These are phyloP conservation scores for Canna indica DNA, from an alignment of 176 grass and related monocot species.

Conservation along the genomic window DNA sequence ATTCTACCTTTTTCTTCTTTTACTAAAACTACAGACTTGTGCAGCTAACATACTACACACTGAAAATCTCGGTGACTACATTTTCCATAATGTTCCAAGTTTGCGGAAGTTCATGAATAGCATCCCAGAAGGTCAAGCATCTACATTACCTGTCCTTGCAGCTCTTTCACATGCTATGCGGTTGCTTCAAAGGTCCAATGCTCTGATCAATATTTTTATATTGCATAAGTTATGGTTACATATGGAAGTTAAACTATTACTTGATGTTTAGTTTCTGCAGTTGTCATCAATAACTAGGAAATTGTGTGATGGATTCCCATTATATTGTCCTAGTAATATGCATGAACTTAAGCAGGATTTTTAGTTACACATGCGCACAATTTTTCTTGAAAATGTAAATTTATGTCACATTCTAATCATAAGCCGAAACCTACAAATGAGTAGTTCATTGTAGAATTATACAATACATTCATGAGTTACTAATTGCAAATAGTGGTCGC, in stretches of 20 bases:
- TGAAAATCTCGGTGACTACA: slow-evolving; percentile 50
- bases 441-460: background rate
- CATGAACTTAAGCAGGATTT: background rate
- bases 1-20: slow-evolving; percentile 1
- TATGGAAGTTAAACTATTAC: background rate
- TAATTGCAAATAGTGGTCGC: too few species aligned
- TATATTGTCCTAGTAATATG: background rate
- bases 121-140: slow-evolving; percentile 30
- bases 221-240: background rate
- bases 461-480: too few species aligned
- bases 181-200: slow-evolving; percentile 46
- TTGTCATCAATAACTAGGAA: too few species aligned
- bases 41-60: slow-evolving; percentile 46
- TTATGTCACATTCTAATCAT: background rate
- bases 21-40: slow-evolving; percentile 6
- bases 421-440: background rate
- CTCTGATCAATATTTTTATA: background rate
- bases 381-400: too few species aligned
- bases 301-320: too few species aligned
- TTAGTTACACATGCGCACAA: background rate
- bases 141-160: slow-evolving; percentile 43
- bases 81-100: slow-evolving; percentile 55
- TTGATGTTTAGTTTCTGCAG: background rate
- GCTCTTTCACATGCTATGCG: slow-evolving; percentile 70
- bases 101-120: slow-evolving; percentile 45